A percentile compares a stretch with the other conserved stretches of the same genome.
Evolutionary conservation across 768 basidiomycete genomes (phyloP).

Genomic region (Russula sp.): DNA sequence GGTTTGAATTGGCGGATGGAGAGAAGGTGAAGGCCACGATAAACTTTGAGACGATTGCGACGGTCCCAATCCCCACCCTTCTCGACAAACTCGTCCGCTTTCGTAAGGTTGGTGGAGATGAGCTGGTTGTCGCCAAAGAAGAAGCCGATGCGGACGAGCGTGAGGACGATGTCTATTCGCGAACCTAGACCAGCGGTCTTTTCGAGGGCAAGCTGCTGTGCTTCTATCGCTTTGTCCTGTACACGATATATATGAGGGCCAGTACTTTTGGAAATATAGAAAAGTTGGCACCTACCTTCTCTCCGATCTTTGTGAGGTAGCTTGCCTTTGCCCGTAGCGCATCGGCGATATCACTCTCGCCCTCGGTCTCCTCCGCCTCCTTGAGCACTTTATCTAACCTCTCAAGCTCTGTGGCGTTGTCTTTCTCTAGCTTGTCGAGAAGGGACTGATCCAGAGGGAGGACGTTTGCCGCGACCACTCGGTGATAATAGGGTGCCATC

Average conservation of each 20-base stretch:
- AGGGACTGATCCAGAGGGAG: slow-evolving; percentile 52
- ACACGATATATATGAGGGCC: not conserved
- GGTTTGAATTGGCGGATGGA: slow-evolving; percentile 90
- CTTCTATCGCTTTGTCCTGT: slow-evolving; percentile 77
- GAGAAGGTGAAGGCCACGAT: slow-evolving; percentile 79
- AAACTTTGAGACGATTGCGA: slow-evolving; percentile 94
- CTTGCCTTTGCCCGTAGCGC: slow-evolving; percentile 79
- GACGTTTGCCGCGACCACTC: slow-evolving; percentile 50
- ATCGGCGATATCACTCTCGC: slow-evolving; percentile 91
- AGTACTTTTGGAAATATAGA: not conserved
- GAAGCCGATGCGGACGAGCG: slow-evolving; percentile 84
- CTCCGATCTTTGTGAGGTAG: slow-evolving; percentile 85
- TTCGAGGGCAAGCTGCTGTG: slow-evolving; percentile 79
- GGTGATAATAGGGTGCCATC: slow-evolving; percentile 82
- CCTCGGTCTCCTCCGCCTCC: slow-evolving; percentile 87
- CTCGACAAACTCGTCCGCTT: slow-evolving; percentile 88
- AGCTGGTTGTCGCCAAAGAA: slow-evolving; percentile 81
- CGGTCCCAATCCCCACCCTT: slow-evolving; percentile 98
- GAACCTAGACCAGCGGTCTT: slow-evolving; percentile 93
- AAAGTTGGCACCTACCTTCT: slow-evolving; percentile 47
- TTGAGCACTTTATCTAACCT: slow-evolving; percentile 73
- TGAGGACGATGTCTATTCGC: slow-evolving; percentile 88
- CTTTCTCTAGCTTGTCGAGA: slow-evolving; percentile 57
- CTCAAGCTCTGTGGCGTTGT: slow-evolving; percentile 69
- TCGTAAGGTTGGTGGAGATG: slow-evolving; percentile 66